Conservation (phyloP, 495 filamentous ascomycete genomes). For the Aspergillus affinis region DNA sequence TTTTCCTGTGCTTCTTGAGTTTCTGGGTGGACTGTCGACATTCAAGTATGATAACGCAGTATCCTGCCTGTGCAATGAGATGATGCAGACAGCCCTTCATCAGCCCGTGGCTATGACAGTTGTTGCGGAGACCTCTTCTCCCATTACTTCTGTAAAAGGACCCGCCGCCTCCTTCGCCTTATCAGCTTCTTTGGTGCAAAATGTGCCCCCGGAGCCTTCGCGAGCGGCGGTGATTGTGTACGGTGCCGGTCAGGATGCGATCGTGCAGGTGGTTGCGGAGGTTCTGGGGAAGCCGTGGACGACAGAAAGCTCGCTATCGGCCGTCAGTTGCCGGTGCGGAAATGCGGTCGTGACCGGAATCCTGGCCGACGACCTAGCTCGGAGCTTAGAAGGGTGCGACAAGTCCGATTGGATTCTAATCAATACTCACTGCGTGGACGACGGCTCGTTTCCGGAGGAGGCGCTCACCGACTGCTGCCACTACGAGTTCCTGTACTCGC, state of each 20-base stretch:
- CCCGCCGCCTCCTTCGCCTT: conserved; percentile 9
- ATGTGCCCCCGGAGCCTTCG: conserved; percentile 17
- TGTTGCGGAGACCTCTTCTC: conserved; percentile 24
- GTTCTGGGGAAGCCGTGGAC: conserved; percentile 66
- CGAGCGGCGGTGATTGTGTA: conserved; percentile 58
- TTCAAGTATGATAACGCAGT: conserved; percentile 31
- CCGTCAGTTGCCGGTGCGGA: conserved; percentile 43
- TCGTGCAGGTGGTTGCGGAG: conserved; percentile 67
- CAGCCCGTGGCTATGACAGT: conserved; percentile 40
- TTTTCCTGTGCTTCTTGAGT: neutral
- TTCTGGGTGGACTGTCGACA: neutral
- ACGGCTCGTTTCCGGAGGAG: conserved; percentile 64
- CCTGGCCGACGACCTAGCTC: conserved; percentile 49
- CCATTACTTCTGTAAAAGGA: conserved; percentile 16
- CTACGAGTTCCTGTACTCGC: conserved; percentile 81
- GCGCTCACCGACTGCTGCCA: conserved; percentile 64
- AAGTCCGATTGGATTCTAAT: conserved; percentile 57
- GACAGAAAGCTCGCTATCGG: conserved; percentile 51
- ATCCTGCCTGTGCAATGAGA: conserved; percentile 32
- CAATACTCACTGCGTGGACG: conserved; percentile 71
- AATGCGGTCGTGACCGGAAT: conserved; percentile 60
- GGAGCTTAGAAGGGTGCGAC: conserved; percentile 49
- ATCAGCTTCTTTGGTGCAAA: conserved; percentile 12
- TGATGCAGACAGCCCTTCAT: conserved; percentile 44
- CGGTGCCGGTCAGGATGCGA: conserved; percentile 58